Evolutionary conservation across 257 asterid species (phyloP), one percentile per base, ranked within the genome.

Genomic region (Capsicum chinense): DNA sequence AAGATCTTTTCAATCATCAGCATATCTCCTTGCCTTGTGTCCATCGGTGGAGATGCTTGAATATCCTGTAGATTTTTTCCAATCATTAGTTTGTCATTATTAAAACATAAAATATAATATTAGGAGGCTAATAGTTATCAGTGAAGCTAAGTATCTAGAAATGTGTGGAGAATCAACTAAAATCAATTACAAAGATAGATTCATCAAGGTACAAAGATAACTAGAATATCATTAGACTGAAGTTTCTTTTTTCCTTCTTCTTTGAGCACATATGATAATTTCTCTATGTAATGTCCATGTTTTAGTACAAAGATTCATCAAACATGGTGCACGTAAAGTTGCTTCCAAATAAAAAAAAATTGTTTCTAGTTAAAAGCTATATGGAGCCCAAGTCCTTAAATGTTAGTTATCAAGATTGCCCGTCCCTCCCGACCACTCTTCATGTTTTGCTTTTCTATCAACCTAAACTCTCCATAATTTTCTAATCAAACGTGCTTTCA

Each of bases 381-480:
- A 80, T 66, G 83, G 12, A 19, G 82, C 37, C 14, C 70, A 71
- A 9, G n/a, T n/a, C 69, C 16, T 52, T 66, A 56, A 50, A 52
- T 44, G 9, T 69, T 78, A 16, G 33, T 58, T 33, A 17, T 58
- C 13, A 17, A 58, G 59, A 48, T 74, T 26, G 35, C 87, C 84
- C n/a, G 60, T 56, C 73, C 87, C 90, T 84, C 87, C 93, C 60
- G 90, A 87, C 97, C 98, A 93, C 84, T 92, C 93, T 85, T 93
- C 93, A 79, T 93, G 86, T 88, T 91, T 90, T 12, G 92, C 94
- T 84, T 96, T 97, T 89, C 83, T 88, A 81, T 91, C 94, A 56
- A 97, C 95, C 88, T 92, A 47, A 96, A 94, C 86, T 94, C 97
- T 9, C 92, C 92, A 14, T 86, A 92, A 52, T 88, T 89, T 58